Evolutionary conservation across 2,329 filamentous ascomycete genomes (phyloP).

Genomic region (Cylindrodendrum hubeiense): DNA sequence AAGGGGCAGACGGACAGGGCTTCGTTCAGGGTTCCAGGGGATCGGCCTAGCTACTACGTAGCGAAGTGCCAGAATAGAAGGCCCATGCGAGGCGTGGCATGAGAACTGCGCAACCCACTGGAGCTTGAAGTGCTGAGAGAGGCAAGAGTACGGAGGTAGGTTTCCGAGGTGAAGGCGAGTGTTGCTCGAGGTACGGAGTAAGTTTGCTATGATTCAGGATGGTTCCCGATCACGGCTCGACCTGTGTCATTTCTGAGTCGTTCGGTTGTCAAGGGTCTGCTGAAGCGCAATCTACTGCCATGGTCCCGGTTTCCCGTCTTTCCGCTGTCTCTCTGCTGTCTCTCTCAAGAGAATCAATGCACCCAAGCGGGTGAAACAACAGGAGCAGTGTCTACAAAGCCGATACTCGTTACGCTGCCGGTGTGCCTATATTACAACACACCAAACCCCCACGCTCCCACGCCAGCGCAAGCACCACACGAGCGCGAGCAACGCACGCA

Average conservation of each 20-base stretch:
- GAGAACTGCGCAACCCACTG: constrained; percentile 10
- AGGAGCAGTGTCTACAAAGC: neutral
- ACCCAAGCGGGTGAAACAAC: neutral
- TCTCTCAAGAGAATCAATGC: neutral
- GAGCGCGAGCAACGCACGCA: constrained; percentile 11
- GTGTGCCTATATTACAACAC: constrained; percentile 18
- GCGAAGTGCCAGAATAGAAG: constrained; percentile 5
- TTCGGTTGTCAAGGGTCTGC: constrained; percentile 5
- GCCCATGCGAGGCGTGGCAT: neutral
- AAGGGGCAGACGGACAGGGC: constrained; percentile 10
- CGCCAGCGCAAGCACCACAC: constrained; percentile 5
- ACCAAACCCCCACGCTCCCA: constrained; percentile 23
- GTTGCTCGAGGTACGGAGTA: neutral
- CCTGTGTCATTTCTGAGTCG: neutral
- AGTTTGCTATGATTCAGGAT: no score
- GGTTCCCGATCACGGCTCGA: neutral
- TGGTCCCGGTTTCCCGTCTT: neutral
- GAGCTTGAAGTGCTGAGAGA: constrained; percentile 11
- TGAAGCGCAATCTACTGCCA: neutral
- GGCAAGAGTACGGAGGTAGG: constrained; percentile 16
- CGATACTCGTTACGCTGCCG: neutral
- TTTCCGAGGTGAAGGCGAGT: neutral
- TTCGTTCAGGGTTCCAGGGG: constrained; percentile 12
- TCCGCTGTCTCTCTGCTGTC: neutral
- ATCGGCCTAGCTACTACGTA: neutral